Conservation (phyloP, 345 rosid species). For the Citrus reticulata region DNA sequence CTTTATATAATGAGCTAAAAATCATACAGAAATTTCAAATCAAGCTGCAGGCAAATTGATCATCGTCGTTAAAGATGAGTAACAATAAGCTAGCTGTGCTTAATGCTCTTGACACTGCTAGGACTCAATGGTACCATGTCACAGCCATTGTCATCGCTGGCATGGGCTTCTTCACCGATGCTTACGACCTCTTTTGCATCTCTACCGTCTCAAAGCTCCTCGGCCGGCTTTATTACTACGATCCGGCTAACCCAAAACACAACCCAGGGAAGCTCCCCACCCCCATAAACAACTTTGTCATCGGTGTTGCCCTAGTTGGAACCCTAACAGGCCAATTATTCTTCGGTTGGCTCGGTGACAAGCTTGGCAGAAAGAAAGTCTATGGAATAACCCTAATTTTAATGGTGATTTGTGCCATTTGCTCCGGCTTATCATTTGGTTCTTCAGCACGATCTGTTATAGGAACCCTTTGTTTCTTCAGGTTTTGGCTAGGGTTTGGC, state of each 20-base stretch:
- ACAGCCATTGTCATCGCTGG: constrained; percentile 67
- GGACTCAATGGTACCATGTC: constrained; percentile 60
- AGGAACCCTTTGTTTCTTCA: constrained; percentile 57
- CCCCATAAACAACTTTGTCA: constrained; percentile 34
- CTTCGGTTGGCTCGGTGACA: constrained; percentile 74
- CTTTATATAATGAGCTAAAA: not conserved
- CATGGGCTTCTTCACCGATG: constrained; percentile 82
- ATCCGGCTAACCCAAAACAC: constrained; percentile 7
- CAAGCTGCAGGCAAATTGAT: not conserved
- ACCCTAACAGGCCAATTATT: constrained; percentile 53
- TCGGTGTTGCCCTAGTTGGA: constrained; percentile 58
- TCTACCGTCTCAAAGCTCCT: constrained; percentile 54
- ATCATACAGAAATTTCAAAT: not conserved
- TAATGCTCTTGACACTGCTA: constrained; percentile 56
- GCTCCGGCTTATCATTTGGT: constrained; percentile 63
- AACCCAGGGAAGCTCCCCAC: constrained; percentile 42
- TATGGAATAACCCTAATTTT: constrained; percentile 54
- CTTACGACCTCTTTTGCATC: constrained; percentile 74
- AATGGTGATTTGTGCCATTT: constrained; percentile 55
- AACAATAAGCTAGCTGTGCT: constrained; percentile 36
- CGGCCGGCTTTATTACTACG: constrained; percentile 63
- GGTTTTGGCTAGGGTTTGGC: constrained; percentile 78
- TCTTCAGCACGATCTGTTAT: constrained; percentile 33
- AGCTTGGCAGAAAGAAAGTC: constrained; percentile 55
- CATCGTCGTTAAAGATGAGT: constrained; percentile 10